A percentile compares a stretch with the other conserved stretches of the same genome.
Conservation (phyloP, 2,329 filamentous ascomycete genomes). For the Plenodomus biglobosus region DNA sequence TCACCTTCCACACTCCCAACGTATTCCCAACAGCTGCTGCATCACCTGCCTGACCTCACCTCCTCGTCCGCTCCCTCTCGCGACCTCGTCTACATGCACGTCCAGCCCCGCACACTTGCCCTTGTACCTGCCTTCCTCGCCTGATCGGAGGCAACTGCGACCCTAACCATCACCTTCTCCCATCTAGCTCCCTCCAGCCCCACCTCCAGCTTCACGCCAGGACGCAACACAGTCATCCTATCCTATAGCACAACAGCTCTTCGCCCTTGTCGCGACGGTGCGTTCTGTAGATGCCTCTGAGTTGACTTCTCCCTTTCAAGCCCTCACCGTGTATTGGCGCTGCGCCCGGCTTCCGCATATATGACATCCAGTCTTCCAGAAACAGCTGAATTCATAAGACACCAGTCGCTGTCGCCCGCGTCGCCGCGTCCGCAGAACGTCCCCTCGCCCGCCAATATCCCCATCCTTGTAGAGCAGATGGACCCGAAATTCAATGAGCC, state of each 20-base stretch:
- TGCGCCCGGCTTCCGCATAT: constrained; percentile 43
- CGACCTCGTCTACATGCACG: constrained; percentile 12
- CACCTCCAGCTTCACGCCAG: constrained; percentile 14
- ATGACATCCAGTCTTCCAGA: constrained; percentile 59
- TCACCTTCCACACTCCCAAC: constrained; percentile 6
- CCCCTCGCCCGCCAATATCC: constrained; percentile 68
- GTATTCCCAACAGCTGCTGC: constrained; percentile 22
- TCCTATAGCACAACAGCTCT: constrained; percentile 2
- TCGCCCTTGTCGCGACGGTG: constrained; percentile 20
- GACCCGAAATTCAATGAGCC: constrained; percentile 71
- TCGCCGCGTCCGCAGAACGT: constrained; percentile 71
- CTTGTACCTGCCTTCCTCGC: background rate
- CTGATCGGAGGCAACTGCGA: constrained; percentile 1
- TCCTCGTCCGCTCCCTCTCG: constrained; percentile 9
- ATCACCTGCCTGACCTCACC: constrained; percentile 14
- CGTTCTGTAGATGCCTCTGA: constrained; percentile 22
- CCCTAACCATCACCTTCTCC: constrained; percentile 4
- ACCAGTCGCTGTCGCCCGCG: constrained; percentile 67
- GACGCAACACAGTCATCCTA: background rate
- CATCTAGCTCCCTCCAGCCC: constrained; percentile 19
- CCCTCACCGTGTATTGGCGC: constrained; percentile 13
- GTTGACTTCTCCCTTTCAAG: constrained; percentile 13
- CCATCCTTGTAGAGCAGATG: constrained; percentile 70
- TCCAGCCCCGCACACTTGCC: constrained; percentile 10
- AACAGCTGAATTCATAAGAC: constrained; percentile 62